These are phyloP conservation scores for Clavariopsis aquatica DNA, from an alignment of 495 filamentous ascomycete species.

Conservation along the genomic window DNA sequence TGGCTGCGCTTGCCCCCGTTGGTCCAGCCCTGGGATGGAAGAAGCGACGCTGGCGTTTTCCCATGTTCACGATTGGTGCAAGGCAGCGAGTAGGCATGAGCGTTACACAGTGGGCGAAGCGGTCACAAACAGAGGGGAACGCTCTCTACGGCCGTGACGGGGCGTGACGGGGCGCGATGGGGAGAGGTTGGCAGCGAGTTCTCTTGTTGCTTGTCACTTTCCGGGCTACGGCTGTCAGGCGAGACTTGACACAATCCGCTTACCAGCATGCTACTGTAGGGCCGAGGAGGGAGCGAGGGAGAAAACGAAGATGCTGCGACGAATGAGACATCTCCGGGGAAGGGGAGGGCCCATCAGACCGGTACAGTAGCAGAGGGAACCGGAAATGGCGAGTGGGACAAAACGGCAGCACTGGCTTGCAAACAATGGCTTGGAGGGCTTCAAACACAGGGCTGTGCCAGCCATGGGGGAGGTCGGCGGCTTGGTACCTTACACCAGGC, in stretches of 20 bases:
- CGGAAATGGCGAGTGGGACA: constrained; percentile 20
- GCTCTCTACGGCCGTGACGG: constrained; percentile 2
- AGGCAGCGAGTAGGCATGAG: constrained; percentile 18
- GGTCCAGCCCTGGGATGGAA: constrained; percentile 13
- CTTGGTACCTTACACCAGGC: constrained; percentile 32
- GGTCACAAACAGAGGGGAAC: constrained; percentile 24
- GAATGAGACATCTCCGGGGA: constrained; percentile 2
- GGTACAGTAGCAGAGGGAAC: constrained; percentile 20
- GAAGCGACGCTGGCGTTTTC: constrained; percentile 20
- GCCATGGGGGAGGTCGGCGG: constrained; percentile 6
- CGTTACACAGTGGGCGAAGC: constrained; percentile 22
- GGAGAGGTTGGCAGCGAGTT: not conserved
- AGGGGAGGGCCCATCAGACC: constrained; percentile 3
- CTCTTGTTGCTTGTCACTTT: constrained; percentile 7
- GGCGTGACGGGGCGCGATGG: constrained; percentile 12
- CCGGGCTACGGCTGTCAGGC: constrained; percentile 13
- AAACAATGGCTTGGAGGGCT: constrained; percentile 26
- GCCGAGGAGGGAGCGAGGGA: constrained; percentile 5
- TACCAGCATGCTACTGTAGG: not conserved
- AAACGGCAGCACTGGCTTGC: constrained; percentile 27
- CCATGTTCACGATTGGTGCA: constrained; percentile 5
- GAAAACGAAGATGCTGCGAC: not conserved
- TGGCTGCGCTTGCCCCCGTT: constrained; percentile 25
- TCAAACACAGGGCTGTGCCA: constrained; percentile 9
- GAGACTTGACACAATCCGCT: constrained; percentile 8